These are phyloP conservation scores for Blastobotrys robertii DNA, from an alignment of 805 yeast genomes.

Conservation along the genomic window DNA sequence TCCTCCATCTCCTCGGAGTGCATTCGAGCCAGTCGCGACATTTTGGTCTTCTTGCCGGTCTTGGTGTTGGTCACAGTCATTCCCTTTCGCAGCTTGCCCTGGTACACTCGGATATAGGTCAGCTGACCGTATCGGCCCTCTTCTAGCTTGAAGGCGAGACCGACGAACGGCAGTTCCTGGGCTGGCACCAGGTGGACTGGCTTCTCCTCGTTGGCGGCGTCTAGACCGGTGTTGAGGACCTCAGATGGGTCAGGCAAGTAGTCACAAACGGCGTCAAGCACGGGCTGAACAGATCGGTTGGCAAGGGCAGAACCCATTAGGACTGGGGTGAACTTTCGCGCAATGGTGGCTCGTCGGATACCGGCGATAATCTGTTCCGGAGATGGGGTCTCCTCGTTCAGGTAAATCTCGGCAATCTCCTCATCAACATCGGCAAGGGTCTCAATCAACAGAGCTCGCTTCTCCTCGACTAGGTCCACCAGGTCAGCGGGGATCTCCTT, in stretches of 20 bases:
- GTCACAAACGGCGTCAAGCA: slow-evolving; percentile 91
- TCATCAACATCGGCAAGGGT: slow-evolving; percentile 97
- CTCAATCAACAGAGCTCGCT: slow-evolving; percentile 76
- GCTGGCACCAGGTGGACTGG: slow-evolving; percentile 71
- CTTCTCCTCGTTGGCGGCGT: slow-evolving; percentile 48
- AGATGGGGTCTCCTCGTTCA: slow-evolving; percentile 86
- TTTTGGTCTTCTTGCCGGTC: slow-evolving; percentile 87
- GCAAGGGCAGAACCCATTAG: slow-evolving; percentile 98
- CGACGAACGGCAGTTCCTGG: slow-evolving; percentile 72
- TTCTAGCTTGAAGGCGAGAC: slow-evolving; percentile 96
- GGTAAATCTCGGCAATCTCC: slow-evolving; percentile 84
- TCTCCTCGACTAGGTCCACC: slow-evolving; percentile 77
- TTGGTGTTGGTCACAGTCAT: slow-evolving; percentile 79
- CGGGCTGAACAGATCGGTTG: slow-evolving; percentile 91
- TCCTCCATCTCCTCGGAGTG: slow-evolving; percentile 99
- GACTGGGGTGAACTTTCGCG: slow-evolving; percentile 97
- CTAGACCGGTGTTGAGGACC: slow-evolving; percentile 82
- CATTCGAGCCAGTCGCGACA: slow-evolving; percentile 93
- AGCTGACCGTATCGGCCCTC: slow-evolving; percentile 98
- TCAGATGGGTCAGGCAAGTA: slow-evolving; percentile 94
- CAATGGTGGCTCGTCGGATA: slow-evolving; percentile 90
- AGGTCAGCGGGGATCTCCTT: slow-evolving; percentile 69
- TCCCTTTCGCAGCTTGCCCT: slow-evolving; percentile 90
- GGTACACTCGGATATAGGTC: slow-evolving; percentile 94
- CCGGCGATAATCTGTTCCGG: slow-evolving; percentile 77